A percentile compares a stretch with the other conserved stretches of the same genome.
Evolutionary conservation across 192 early-diverging fungal species (phyloP).

Genomic region (Backusella tarrabulga): DNA sequence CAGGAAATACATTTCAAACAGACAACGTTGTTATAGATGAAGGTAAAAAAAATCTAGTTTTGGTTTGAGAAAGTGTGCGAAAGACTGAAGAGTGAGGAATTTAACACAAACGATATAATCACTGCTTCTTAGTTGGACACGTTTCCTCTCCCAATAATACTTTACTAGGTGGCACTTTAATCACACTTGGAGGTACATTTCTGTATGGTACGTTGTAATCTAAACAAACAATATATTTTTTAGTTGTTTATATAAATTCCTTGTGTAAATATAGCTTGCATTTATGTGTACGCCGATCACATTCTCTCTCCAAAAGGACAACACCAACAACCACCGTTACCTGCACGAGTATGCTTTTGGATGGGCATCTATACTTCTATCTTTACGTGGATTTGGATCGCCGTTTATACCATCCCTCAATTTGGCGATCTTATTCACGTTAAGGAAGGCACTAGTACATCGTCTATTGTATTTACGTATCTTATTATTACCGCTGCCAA

Average conservation of each 20-base stretch:
- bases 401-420: conserved; percentile 49
- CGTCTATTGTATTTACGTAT: conserved; percentile 26
- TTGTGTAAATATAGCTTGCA: conserved; percentile 37
- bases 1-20: background rate
- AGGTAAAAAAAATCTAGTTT: background rate
- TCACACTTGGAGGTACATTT: conserved; percentile 52
- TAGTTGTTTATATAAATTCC: background rate
- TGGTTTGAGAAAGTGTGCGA: background rate
- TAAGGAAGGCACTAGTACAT: background rate
- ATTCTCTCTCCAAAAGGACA: conserved; percentile 39
- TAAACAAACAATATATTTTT: background rate
- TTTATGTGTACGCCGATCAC: conserved; percentile 57
- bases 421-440: conserved; percentile 41
- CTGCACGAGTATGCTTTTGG: conserved; percentile 49
- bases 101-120: background rate
- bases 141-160: conserved; percentile 15
- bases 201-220: conserved; percentile 36
- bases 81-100: background rate
- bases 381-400: conserved; percentile 45
- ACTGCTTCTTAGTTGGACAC: background rate
- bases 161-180: conserved; percentile 46
- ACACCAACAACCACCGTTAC: conserved; percentile 39
- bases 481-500: conserved; percentile 41
- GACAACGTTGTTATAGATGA: background rate
- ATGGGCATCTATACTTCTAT: conserved; percentile 44